phyloP scores from a whole-genome alignment of 306 rosid species.

The Luffa acutangula region DNA sequence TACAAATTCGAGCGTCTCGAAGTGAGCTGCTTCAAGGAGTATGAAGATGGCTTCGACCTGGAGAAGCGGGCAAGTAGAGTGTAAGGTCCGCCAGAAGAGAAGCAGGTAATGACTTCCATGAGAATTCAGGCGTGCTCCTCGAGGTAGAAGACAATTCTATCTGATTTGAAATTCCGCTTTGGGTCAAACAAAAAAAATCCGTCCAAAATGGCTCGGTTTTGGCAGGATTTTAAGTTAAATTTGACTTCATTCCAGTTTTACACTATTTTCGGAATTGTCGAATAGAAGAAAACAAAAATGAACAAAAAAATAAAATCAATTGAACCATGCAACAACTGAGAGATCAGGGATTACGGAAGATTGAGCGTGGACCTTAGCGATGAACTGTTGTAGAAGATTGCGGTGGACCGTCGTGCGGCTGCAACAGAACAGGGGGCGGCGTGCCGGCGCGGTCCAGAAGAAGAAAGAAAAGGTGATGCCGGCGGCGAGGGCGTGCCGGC shows the following conservation, averaged over 20 bases:
- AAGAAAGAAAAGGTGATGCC: not conserved
- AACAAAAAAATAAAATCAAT: not conserved
- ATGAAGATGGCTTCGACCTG: not conserved
- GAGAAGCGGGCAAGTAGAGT: constrained; percentile 16
- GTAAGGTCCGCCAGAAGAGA: constrained; percentile 18
- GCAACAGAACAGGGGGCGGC: not conserved
- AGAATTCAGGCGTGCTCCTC: not conserved
- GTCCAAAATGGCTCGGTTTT: not conserved
- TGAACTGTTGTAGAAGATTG: not conserved
- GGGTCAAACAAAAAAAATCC: too few species aligned
- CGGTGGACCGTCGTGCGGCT: not conserved
- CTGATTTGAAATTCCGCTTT: too few species aligned
- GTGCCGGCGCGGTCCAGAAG: not conserved
- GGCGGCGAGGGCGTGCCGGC: too few species aligned
- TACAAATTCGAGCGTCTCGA: constrained; percentile 10
- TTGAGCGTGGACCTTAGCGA: not conserved
- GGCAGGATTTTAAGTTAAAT: not conserved
- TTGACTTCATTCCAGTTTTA: not conserved
- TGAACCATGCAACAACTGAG: too few species aligned
- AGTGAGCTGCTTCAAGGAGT: not conserved
- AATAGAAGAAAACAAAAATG: not conserved
- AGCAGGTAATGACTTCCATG: constrained; percentile 35
- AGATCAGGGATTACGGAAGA: not conserved
- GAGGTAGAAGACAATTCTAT: not conserved
- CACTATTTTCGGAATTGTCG: not conserved